phyloP scores from a whole-genome alignment of 495 filamentous ascomycete species.

The Annulohypoxylon moriforme region DNA sequence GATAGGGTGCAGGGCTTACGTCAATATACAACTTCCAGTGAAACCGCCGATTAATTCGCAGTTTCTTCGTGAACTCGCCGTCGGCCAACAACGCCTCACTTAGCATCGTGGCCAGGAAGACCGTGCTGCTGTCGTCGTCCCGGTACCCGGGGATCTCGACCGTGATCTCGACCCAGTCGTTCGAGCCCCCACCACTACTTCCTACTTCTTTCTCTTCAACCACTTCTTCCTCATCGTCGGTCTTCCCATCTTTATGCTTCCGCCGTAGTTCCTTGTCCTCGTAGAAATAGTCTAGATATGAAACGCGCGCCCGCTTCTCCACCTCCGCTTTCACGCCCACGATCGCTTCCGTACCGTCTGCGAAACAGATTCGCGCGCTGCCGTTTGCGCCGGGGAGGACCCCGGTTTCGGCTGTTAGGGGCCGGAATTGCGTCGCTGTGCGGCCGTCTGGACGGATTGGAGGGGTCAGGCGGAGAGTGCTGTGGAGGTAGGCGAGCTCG shows the following conservation, averaged over 20 bases:
- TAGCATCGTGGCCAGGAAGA: constrained; percentile 88
- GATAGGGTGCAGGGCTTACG: constrained; percentile 64
- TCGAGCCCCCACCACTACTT: constrained; percentile 55
- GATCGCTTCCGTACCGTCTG: constrained; percentile 93
- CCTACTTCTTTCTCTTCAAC: constrained; percentile 42
- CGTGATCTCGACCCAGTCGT: constrained; percentile 81
- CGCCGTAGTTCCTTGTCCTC: constrained; percentile 45
- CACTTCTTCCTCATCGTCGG: constrained; percentile 11
- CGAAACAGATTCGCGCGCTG: constrained; percentile 90
- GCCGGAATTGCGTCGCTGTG: constrained; percentile 86
- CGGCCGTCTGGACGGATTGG: constrained; percentile 92
- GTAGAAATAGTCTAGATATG: constrained; percentile 19
- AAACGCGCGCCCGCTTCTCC: constrained; percentile 66
- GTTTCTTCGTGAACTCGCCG: constrained; percentile 72
- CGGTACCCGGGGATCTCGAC: constrained; percentile 88
- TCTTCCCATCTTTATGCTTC: constrained; percentile 40
- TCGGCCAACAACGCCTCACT: constrained; percentile 86
- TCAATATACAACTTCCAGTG: constrained; percentile 98
- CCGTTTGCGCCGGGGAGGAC: constrained; percentile 92
- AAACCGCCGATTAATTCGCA: constrained; percentile 88
- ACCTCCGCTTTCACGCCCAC: constrained; percentile 96
- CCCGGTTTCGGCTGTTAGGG: constrained; percentile 85
- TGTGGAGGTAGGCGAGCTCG: constrained; percentile 95
- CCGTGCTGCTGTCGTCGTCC: constrained; percentile 90
- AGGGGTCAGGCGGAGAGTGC: constrained; percentile 79